Base-by-base conservation (phyloP, 176 grass and related monocot genomes). In the Ensete glaucum region DNA sequence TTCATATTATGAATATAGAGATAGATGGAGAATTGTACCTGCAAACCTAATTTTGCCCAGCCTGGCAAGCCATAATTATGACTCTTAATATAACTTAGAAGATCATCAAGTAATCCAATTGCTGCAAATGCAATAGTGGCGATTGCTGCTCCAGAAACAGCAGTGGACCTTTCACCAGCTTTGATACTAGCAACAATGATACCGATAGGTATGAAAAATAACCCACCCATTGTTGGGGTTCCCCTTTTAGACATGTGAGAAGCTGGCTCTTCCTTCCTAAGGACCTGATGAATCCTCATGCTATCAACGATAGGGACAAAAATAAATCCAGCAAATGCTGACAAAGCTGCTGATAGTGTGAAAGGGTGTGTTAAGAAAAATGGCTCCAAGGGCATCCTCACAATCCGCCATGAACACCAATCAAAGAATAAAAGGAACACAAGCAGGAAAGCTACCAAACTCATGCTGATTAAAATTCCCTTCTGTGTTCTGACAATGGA, bases 321-420 rank as follows among this genome's bases (percentile, higher is more conserved):
- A 25, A 98, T 55, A 81, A 85, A 87, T 76, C 95, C 90, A 87
- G 88, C 80, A 83, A 85, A 58, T 77, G 86, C 73, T 76, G 95
- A 98, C 75, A 93, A 70, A 81, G 85, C 79, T 83, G 82, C 60
- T 78, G 95, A 93, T 71, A 82, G 82, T 89, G 88, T 76, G 85
- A 98, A 98, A 81, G 90, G 95, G 6, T 74, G 63, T 75, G 95
- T 91, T 78, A 98, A 87, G 82, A 91, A 91, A 83, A 89, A 90
- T 1, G 95, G 81, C 51, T 91, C 83, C 83, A 98, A 82, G 58
- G 95, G 95, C 76, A 93, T 84, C 79, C 90, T 93, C 80, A 87
- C 76, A 91, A 98, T 94, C 79, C 83, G 77, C 95, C 95, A 98
- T 43, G 95, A 91, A 87, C 88, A 91, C 88, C 85, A 98, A 84